Percentiles rank a stretch among this genome's conserved stretches.
These are phyloP conservation scores for Xylaria sp. DNA, from an alignment of 2,329 filamentous ascomycete genomes.

Conservation along the genomic window DNA sequence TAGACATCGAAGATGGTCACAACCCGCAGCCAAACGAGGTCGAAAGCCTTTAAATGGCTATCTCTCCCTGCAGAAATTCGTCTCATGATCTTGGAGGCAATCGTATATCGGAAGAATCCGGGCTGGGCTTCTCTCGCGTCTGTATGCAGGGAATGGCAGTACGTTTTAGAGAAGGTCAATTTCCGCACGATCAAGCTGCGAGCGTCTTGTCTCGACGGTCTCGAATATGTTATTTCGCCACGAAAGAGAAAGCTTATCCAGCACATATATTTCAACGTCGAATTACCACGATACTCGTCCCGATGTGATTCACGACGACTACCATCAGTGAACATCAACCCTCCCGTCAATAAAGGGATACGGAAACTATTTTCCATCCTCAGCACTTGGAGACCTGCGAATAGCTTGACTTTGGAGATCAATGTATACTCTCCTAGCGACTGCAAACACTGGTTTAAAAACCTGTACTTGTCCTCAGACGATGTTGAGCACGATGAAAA, in stretches of 20 bases:
- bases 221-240: not conserved
- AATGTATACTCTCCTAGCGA: not conserved
- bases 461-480: not conserved
- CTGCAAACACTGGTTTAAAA: not conserved
- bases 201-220: not conserved
- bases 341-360: not conserved
- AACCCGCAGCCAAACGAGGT: not conserved
- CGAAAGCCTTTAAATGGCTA: not conserved
- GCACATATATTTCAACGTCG: not conserved
- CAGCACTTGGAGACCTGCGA: not conserved
- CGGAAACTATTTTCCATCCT: not conserved
- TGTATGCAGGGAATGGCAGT: not conserved
- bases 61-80: not conserved
- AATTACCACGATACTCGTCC: not conserved
- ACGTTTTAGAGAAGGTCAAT: not conserved
- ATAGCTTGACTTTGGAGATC: not conserved
- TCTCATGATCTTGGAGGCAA: not conserved
- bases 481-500: not conserved
- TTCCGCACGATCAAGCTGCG: not conserved
- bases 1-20: not conserved
- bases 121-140: not conserved
- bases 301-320: not conserved
- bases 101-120: not conserved
- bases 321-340: not conserved
- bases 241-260: not conserved